phyloP scores from a whole-genome alignment of 805 yeast genomes.

The Metschnikowia santaceciliae region DNA sequence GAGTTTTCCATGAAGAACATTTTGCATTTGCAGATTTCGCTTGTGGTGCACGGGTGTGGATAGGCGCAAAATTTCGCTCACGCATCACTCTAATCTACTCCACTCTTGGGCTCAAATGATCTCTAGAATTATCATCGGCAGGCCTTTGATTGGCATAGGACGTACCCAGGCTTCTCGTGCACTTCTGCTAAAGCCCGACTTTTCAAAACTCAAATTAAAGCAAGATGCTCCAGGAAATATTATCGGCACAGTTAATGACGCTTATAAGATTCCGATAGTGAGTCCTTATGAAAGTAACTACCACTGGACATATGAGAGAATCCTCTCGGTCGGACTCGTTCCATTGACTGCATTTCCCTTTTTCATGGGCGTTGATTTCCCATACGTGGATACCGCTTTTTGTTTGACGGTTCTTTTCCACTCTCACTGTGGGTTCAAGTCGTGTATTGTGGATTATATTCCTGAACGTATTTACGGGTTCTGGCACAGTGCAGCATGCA shows the following conservation, averaged over 20 bases:
- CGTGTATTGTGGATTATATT: slow-evolving; percentile 90
- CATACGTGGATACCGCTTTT: slow-evolving; percentile 69
- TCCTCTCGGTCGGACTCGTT: slow-evolving; percentile 62
- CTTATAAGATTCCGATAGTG: slow-evolving; percentile 63
- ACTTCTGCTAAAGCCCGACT: slow-evolving; percentile 39
- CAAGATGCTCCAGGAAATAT: slow-evolving; percentile 89
- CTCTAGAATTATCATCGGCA: slow-evolving; percentile 8
- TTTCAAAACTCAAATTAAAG: slow-evolving; percentile 47
- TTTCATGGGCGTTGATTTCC: slow-evolving; percentile 65
- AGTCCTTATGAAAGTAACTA: slow-evolving; percentile 72
- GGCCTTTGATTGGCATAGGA: slow-evolving; percentile 9
- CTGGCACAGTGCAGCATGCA: slow-evolving; percentile 66
- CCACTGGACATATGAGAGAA: slow-evolving; percentile 91
- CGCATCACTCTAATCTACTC: not conserved
- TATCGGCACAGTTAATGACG: slow-evolving; percentile 91
- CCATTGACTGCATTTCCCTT: slow-evolving; percentile 79
- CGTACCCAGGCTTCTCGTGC: slow-evolving; percentile 7
- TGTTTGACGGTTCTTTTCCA: slow-evolving; percentile 68
- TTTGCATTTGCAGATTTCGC: not conserved
- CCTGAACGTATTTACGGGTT: slow-evolving; percentile 82
- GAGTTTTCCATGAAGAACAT: too few species aligned
- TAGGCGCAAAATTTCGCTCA: slow-evolving; percentile 2
- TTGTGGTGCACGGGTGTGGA: slow-evolving; percentile 1
- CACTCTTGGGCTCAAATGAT: slow-evolving; percentile 7
- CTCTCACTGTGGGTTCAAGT: slow-evolving; percentile 79